Percentiles rank a stretch among this genome's conserved stretches.
Evolutionary conservation across 2,329 filamentous ascomycete genomes (phyloP).

Genomic region (Exophiala bonariae): DNA sequence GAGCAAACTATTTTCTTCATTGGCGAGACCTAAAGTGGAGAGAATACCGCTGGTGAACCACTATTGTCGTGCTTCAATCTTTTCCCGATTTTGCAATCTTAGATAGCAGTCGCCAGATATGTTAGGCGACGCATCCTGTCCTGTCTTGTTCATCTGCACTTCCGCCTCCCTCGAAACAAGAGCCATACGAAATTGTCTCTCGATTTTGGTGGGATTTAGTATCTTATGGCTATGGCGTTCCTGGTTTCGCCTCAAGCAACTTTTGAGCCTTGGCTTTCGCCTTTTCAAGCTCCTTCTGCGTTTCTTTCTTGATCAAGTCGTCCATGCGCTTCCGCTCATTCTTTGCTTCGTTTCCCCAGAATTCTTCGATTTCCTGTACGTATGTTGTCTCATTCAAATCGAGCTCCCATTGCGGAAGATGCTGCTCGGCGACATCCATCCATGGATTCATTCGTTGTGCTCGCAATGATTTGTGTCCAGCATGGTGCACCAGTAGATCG

Average conservation of each 20-base stretch:
- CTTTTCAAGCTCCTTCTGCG: slow-evolving; percentile 1
- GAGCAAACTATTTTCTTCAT: no score
- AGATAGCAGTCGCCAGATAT: no score
- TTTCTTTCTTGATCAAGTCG: slow-evolving; percentile 7
- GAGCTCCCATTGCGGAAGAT: slow-evolving; percentile 26
- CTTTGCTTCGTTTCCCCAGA: slow-evolving; percentile 33
- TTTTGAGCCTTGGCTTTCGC: not conserved
- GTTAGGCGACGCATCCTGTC: no score
- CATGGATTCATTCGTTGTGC: slow-evolving; percentile 32
- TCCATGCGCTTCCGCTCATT: slow-evolving; percentile 14
- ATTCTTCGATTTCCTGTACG: slow-evolving; percentile 22
- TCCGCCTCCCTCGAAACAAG: no score
- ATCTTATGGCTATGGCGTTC: no score
- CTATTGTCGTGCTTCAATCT: no score
- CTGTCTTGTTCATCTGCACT: no score
- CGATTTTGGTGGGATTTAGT: no score
- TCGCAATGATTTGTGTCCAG: slow-evolving; percentile 30
- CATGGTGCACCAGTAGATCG: slow-evolving; percentile 36
- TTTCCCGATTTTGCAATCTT: no score
- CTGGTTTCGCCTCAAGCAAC: not conserved
- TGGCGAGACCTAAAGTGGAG: no score
- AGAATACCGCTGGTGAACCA: no score
- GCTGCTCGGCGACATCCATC: slow-evolving; percentile 30
- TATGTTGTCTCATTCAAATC: slow-evolving; percentile 30
- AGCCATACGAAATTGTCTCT: no score